Conservation (phyloP, 208 protist species). For the Leishmania tarentolae region DNA sequence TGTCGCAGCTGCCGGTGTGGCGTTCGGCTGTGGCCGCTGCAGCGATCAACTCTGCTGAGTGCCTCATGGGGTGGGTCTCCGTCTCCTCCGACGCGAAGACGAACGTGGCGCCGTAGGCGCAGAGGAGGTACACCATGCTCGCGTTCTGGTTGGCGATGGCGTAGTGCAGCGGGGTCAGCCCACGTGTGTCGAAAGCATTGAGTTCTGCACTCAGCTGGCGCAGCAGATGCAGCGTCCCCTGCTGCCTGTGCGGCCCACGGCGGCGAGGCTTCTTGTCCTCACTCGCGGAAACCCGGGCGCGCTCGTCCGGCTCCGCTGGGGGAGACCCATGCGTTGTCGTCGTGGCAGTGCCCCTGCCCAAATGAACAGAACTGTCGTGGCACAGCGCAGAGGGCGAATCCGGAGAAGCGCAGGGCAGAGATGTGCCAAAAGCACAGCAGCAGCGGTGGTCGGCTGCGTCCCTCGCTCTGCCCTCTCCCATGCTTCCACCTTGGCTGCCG, state of each 20-base stretch:
- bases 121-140: conserved; percentile 42
- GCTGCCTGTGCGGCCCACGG: conserved; percentile 4
- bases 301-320: background rate
- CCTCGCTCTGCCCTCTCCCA: background rate
- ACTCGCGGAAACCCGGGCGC: background rate
- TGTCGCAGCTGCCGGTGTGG: background rate
- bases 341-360: background rate
- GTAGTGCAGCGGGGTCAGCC: conserved; percentile 52
- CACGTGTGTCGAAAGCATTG: conserved; percentile 35
- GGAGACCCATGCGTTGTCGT: background rate
- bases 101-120: conserved; percentile 41
- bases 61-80: conserved; percentile 11
- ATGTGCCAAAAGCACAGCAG: background rate
- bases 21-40: conserved; percentile 1
- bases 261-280: background rate
- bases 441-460: background rate
- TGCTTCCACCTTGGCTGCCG: background rate
- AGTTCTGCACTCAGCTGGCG: conserved; percentile 19
- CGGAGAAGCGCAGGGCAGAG: background rate
- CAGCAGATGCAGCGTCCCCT: conserved; percentile 18
- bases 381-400: background rate
- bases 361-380: conserved; percentile 13
- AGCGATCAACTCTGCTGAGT: conserved; percentile 16
- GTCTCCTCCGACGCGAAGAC: conserved; percentile 36
- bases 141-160: conserved; percentile 51